phyloP scores from a whole-genome alignment of 805 yeast species.

The Wickerhamiella qilinensis region DNA sequence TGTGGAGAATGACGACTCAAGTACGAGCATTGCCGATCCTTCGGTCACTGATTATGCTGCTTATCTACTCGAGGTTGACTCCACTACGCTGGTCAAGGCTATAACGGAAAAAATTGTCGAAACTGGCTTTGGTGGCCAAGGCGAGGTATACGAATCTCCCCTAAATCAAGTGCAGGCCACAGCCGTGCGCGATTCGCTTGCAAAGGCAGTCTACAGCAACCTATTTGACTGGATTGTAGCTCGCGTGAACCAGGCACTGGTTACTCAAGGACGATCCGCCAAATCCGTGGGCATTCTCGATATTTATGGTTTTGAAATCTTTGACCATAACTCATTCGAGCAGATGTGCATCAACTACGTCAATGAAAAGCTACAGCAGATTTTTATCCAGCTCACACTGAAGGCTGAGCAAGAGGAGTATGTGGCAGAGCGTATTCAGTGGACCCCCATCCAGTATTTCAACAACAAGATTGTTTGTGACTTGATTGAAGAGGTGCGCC shows the following conservation, averaged over 20 bases:
- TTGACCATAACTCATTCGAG: conserved; percentile 87
- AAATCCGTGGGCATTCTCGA: conserved; percentile 79
- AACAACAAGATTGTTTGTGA: conserved; percentile 95
- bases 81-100: conserved; percentile 46
- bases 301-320: conserved; percentile 92
- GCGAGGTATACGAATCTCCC: conserved; percentile 89
- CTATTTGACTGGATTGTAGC: conserved; percentile 93
- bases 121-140: conserved; percentile 73
- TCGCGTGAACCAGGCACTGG: conserved; percentile 70
- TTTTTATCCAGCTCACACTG: conserved; percentile 85
- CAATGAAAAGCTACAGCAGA: conserved; percentile 90
- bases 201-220: conserved; percentile 85
- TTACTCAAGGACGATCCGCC: conserved; percentile 29
- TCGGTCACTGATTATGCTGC: conserved; percentile 94
- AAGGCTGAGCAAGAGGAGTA: conserved; percentile 98
- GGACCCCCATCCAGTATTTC: conserved; percentile 96
- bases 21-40: conserved; percentile 64
- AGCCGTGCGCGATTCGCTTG: conserved; percentile 88
- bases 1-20: conserved; percentile 62
- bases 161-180: conserved; percentile 75
- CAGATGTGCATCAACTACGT: conserved; percentile 92
- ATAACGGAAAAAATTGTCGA: conserved; percentile 72
- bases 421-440: conserved; percentile 82
- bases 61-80: conserved; percentile 68
- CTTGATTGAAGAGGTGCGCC: conserved; percentile 80